Evolutionary conservation across 192 early-diverging fungal species (phyloP).

Genomic region (Coemansia sp.): DNA sequence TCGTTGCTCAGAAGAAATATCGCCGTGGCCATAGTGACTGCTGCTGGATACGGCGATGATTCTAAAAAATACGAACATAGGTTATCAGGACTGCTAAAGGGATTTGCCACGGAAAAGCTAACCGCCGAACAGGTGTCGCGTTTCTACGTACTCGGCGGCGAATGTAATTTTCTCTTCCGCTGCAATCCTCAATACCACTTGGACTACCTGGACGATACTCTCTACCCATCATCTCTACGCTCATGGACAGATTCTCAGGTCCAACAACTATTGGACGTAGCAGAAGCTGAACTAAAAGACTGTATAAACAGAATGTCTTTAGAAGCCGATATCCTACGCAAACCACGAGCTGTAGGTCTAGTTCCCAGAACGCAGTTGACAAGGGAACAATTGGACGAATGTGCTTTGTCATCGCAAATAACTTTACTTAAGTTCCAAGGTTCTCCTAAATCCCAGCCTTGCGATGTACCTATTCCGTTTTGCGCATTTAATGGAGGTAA

Average conservation of each 20-base stretch:
- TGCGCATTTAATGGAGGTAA: conserved; percentile 91
- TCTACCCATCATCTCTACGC: conserved; percentile 31
- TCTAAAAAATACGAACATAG: conserved; percentile 73
- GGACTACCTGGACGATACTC: conserved; percentile 60
- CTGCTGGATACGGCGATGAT: conserved; percentile 81
- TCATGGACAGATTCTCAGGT: conserved; percentile 60
- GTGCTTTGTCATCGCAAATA: conserved; percentile 73
- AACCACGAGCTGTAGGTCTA: conserved; percentile 75
- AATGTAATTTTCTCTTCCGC: conserved; percentile 89
- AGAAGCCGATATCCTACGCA: conserved; percentile 67
- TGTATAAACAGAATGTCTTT: conserved; percentile 69
- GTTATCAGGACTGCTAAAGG: conserved; percentile 71
- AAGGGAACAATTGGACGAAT: conserved; percentile 86
- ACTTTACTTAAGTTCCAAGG: conserved; percentile 59
- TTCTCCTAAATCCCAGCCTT: conserved; percentile 56
- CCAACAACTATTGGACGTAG: conserved; percentile 71
- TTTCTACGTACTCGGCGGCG: conserved; percentile 86
- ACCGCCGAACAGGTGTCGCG: conserved; percentile 49
- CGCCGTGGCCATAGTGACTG: conserved; percentile 85
- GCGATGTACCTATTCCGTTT: conserved; percentile 71
- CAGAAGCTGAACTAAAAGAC: conserved; percentile 63
- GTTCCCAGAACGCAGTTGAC: conserved; percentile 63
- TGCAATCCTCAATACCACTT: conserved; percentile 64
- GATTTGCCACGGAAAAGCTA: conserved; percentile 58
- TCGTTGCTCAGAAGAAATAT: conserved; percentile 63